Evolutionary conservation across 768 basidiomycete species (phyloP), one percentile per base, ranked within the genome.

Genomic region (Pholiota molesta): DNA sequence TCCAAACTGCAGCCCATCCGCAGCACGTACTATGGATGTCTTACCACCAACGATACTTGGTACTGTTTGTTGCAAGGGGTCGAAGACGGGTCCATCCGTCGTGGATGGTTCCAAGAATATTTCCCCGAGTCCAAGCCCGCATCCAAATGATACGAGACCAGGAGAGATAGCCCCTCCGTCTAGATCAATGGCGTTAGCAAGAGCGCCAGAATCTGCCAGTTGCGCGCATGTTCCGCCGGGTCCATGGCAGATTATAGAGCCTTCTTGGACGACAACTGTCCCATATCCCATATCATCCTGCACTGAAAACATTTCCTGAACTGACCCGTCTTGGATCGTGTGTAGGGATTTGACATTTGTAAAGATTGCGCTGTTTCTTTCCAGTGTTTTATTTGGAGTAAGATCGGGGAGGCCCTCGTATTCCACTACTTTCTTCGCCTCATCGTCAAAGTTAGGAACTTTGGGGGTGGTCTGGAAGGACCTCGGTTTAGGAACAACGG

Each of bases 351-450:
- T 75, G 44, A 95, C 89, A 68, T 92, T 93, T 23, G 73, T 77
- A 70, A 95, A 93, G 23, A 90, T 78, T 42, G 89, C 77, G 39
- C 77, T 79, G 7, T 74, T 73, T 31, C 68, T 68, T 9, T 68
- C 69, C 26, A 72, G 62, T 13, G 66, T 63, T 62, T 76, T 77
- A 49, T 71, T 76, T 0, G 85, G 80, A 9, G 73, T 71, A 11
- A 96, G 78, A 14, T 92, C 91, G 5, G 91, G 91, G 57, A 95
- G 81, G 21, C 94, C 94, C 29, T 94, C 87, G 62, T 86, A 86
- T 39, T 80, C 63, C 40, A 93, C 67, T 1, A 88, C 84, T 33
- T 85, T 81, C 33, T 76, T 73, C 3, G 87, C 86, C 66, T 94
- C 92, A 52, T 82, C 77, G 67, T 88, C 85, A 65, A 89, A 95